These are phyloP conservation scores for Metschnikowia lochheadii DNA, from an alignment of 805 yeast genomes.

Conservation along the genomic window DNA sequence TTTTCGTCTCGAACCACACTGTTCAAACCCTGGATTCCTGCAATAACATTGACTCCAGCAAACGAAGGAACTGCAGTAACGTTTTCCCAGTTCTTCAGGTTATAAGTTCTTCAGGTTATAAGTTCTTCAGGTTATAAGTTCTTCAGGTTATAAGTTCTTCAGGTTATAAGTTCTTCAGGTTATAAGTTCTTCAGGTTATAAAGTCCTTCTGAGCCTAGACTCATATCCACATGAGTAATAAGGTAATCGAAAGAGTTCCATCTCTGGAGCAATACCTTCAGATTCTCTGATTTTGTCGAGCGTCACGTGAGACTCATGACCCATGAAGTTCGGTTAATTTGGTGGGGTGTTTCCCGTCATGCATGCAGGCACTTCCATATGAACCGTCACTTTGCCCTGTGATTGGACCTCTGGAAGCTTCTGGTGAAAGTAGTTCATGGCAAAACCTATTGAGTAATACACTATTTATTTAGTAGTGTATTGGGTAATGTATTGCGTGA, in stretches of 20 bases:
- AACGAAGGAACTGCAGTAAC: conserved; percentile 24
- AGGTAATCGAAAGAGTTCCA: conserved; percentile 32
- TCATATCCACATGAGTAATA: conserved; percentile 25
- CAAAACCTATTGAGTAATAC: no score
- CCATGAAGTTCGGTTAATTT: conserved; percentile 62
- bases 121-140: no score
- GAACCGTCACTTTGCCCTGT: conserved; percentile 42
- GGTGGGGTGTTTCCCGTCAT: conserved; percentile 72
- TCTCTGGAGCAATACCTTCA: conserved; percentile 24
- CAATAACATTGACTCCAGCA: conserved; percentile 16
- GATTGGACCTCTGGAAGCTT: conserved; percentile 9
- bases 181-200: background rate
- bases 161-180: no score
- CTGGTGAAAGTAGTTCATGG: conserved; percentile 49
- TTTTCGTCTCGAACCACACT: background rate
- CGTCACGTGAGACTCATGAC: conserved; percentile 24
- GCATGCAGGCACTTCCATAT: conserved; percentile 75
- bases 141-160: no score
- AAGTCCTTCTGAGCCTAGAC: conserved; percentile 6
- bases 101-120: background rate
- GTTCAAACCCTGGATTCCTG: conserved; percentile 1
- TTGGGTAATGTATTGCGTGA: no score
- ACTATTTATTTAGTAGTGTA: no score
- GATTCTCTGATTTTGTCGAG: conserved; percentile 77
- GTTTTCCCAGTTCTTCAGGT: conserved; percentile 13